Conservation (phyloP, 2,329 filamentous ascomycete species). For the Pseudogymnoascus sp. region DNA sequence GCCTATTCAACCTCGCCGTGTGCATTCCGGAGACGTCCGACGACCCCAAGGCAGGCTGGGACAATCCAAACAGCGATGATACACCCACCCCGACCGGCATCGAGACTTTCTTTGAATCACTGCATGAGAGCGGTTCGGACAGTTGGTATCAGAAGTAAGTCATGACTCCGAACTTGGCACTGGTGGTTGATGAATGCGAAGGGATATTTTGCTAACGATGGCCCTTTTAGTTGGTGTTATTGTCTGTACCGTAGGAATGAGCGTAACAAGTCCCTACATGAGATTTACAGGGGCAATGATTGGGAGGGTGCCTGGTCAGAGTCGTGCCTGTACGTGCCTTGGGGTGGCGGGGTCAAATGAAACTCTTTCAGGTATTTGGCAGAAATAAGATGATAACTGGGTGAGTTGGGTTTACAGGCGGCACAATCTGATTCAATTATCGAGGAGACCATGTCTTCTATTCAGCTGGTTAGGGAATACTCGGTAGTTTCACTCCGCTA, state of each 20-base stretch:
- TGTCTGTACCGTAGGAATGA: neutral
- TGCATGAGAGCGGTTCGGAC: neutral
- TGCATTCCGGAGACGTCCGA: neutral
- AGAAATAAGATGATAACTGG: neutral
- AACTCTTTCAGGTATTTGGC: neutral
- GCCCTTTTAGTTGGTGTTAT: neutral
- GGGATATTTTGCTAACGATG: neutral
- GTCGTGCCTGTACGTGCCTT: neutral
- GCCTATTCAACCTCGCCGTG: neutral
- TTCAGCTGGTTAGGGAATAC: slow-evolving; percentile 1
- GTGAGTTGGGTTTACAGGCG: neutral
- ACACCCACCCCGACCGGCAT: neutral
- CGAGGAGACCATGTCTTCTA: neutral
- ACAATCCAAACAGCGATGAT: neutral
- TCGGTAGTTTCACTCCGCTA: neutral
- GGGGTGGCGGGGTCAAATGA: neutral
- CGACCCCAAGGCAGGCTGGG: neutral
- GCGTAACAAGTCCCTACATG: neutral
- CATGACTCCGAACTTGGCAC: neutral
- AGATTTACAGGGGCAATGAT: neutral
- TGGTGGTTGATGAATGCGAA: neutral
- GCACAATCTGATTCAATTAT: neutral
- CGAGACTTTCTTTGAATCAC: neutral
- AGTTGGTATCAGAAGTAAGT: neutral
- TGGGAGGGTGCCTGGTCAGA: neutral